Percentiles rank a stretch among this genome's conserved stretches.
Evolutionary conservation across 2,329 filamentous ascomycete genomes (phyloP).

Genomic region (Ilyonectria destructans): DNA sequence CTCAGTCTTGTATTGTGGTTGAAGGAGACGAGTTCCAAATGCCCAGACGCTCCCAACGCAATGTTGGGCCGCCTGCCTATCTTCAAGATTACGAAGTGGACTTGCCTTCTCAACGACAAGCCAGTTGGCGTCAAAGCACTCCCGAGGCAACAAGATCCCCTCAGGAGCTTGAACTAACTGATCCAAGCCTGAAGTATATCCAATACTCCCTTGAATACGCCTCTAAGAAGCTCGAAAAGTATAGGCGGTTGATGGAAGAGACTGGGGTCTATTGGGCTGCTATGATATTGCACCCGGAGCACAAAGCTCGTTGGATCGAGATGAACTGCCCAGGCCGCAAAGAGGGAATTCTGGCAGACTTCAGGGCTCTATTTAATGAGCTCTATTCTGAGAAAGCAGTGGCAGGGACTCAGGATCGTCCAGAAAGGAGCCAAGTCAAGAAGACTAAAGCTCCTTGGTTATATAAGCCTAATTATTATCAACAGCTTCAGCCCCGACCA

Average conservation of each 20-base stretch:
- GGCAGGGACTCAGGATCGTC: not conserved
- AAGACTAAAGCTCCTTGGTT: not conserved
- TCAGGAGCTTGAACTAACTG: not conserved
- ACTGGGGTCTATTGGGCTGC: slow-evolving; percentile 7
- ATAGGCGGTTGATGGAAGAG: not conserved
- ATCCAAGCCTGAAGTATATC: not conserved
- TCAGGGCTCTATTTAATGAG: not conserved
- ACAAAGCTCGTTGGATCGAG: not conserved
- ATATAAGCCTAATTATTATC: not conserved
- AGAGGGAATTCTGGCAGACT: not conserved
- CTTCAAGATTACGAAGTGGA: not conserved
- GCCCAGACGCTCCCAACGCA: not conserved
- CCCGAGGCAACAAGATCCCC: not conserved
- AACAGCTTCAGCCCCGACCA: not conserved
- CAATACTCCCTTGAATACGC: slow-evolving; percentile 4
- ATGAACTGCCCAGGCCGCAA: not conserved
- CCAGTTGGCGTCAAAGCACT: not conserved
- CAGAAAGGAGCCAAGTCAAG: not conserved
- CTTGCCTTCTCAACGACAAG: not conserved
- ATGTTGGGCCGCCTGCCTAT: not conserved
- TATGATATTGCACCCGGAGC: slow-evolving; percentile 3
- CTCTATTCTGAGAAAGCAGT: not conserved
- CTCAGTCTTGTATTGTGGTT: not conserved
- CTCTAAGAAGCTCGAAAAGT: not conserved
- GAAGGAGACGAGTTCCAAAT: not conserved